Base-by-base conservation (phyloP, 495 filamentous ascomycete genomes). In the Penicillium canescens region DNA sequence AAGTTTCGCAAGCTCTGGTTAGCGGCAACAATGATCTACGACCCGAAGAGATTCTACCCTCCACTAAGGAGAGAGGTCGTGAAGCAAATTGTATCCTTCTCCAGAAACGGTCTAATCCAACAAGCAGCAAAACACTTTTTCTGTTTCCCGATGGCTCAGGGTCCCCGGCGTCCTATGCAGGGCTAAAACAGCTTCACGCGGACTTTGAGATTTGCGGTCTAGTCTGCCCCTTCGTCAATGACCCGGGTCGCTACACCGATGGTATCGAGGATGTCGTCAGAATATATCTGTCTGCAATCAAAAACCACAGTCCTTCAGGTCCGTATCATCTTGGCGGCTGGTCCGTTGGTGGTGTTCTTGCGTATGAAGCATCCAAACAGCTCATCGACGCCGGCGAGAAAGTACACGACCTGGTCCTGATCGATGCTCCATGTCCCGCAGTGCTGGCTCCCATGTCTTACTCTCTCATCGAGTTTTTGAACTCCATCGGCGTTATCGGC, bases 321-420 rank as follows among this genome's bases (percentile, higher is more conserved):
- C 52, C 52, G 0, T 55, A 55, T 31, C 11, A 20, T 7, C 13
- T 48, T 6, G 52, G 44, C 6, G 87, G 87, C 47, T 72, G 73
- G 74, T 70, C 76, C 47, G 56, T 69, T 3, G 73, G 75, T 1
- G 79, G 77, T 8, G 61, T 77, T 14, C 57, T 67, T 38, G 73
- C 78, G 9, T 75, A 66, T 46, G 56, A 64, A 4, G 57, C 53
- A 2, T 67, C 73, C 7, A 39, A 61, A 33, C 54, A 60, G 31
- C 60, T 77, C 0, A 46, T 62, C 11, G 42, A 18, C 12, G 8
- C 6, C 21, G 42, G 24, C 4, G 16, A 46, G 11, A 12, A 20
- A 0, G n/a, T 46, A 1, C 6, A 11, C 0, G 16, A 20, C 3
- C 18, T 41, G 13, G 7, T 41, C 39, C 12, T 41, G 4, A 20